Evolutionary conservation across 768 basidiomycete genomes (phyloP).

Genomic region (Suillus plorans): DNA sequence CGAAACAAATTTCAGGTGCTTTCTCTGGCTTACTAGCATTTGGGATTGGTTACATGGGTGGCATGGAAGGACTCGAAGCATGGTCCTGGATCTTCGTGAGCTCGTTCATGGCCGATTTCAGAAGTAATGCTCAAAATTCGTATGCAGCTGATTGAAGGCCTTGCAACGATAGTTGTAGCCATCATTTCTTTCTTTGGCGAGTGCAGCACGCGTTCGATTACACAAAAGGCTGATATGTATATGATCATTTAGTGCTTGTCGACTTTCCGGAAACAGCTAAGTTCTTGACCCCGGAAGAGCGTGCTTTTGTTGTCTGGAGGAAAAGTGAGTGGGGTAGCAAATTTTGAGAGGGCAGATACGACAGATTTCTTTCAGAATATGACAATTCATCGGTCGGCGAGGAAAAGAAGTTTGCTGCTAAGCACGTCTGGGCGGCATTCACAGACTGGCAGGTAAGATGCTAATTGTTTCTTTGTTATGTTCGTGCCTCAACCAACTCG

Average conservation of each 20-base stretch:
- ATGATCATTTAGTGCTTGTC: slow-evolving; percentile 45
- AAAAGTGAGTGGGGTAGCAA: slow-evolving; percentile 46
- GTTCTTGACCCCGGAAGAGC: slow-evolving; percentile 64
- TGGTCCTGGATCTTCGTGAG: slow-evolving; percentile 73
- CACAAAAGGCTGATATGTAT: neutral
- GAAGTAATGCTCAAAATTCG: slow-evolving; percentile 4
- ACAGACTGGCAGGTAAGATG: slow-evolving; percentile 57
- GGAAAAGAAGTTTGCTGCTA: slow-evolving; percentile 53
- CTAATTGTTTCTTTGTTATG: neutral
- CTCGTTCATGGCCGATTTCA: neutral
- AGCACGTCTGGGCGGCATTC: slow-evolving; percentile 52
- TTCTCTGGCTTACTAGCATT: slow-evolving; percentile 62
- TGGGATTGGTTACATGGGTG: slow-evolving; percentile 53
- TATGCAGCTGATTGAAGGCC: slow-evolving; percentile 51
- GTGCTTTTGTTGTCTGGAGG: slow-evolving; percentile 50
- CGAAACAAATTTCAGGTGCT: slow-evolving; percentile 33
- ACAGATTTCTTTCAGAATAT: slow-evolving; percentile 42
- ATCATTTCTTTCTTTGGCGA: slow-evolving; percentile 50
- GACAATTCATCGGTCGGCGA: slow-evolving; percentile 56
- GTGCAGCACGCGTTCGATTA: slow-evolving; percentile 4
- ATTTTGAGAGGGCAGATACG: neutral
- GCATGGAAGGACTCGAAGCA: slow-evolving; percentile 43
- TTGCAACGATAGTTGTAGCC: slow-evolving; percentile 57
- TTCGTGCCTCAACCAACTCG: neutral
- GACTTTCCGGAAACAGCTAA: slow-evolving; percentile 60